phyloP scores from a whole-genome alignment of 371 early-diverging fungal genomes.

The Mucor plumbeus region DNA sequence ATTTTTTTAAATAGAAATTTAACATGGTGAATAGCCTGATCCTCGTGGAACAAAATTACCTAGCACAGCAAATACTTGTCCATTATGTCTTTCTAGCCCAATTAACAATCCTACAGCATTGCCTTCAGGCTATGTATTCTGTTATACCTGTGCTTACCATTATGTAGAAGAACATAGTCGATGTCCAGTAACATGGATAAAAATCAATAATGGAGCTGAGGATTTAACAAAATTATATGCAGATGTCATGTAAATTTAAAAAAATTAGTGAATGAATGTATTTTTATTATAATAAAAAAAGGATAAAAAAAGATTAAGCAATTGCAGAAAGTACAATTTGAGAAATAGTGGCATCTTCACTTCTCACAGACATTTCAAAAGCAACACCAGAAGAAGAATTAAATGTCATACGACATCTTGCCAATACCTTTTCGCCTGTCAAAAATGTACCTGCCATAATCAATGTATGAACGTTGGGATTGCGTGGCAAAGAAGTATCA shows the following conservation, averaged over 20 bases:
- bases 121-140: constrained; percentile 84
- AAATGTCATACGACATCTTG: constrained; percentile 88
- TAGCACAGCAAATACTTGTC: constrained; percentile 72
- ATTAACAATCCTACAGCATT: constrained; percentile 87
- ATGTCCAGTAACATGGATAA: constrained; percentile 78
- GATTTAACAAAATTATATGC: constrained; percentile 67
- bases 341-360: constrained; percentile 69
- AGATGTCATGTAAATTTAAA: constrained; percentile 35
- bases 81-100: constrained; percentile 69
- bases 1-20: neutral
- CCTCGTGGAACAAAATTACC: constrained; percentile 80
- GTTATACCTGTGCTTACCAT: constrained; percentile 80
- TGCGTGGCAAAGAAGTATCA: constrained; percentile 72
- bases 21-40: constrained; percentile 60
- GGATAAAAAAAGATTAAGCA: constrained; percentile 45
- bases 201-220: constrained; percentile 42
- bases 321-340: constrained; percentile 78
- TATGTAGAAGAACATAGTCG: constrained; percentile 67
- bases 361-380: constrained; percentile 88
- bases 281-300: neutral
- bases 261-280: constrained; percentile 2
- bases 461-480: constrained; percentile 85
- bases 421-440: constrained; percentile 76
- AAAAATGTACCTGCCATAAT: constrained; percentile 86
- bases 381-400: constrained; percentile 85